Evolutionary conservation across 805 yeast genomes (phyloP), one percentile per base, ranked within the genome.

Genomic region (Candida khao-thaluensis): DNA sequence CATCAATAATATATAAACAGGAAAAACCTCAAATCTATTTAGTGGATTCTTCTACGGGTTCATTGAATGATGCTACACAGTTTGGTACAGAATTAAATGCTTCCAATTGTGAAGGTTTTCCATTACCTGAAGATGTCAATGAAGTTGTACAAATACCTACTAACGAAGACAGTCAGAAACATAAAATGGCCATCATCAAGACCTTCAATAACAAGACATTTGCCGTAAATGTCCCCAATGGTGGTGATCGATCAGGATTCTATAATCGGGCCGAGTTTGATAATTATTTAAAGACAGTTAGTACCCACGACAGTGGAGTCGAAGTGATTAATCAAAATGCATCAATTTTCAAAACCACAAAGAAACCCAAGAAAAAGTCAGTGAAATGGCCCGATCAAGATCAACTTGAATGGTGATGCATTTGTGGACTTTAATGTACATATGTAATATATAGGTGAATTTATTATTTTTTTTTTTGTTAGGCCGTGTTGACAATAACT

Each of bases 21-120:
- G 26, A 47, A 16, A 41, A 45, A 11, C 38, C 47, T 3, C 41
- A 54, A 22, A 77, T 77, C 33, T 68, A 72, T 48, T 59, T 80
- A 31, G 85, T 81, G 21, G 82, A 80, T 47, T 71, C 85, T 5
- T 74, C 79, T 52, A 77, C 81, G 26, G 85, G 85, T 0, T 64
- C 64, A 41, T 51, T 78, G 11, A 72, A 71, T 46, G 86, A 81
- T 50, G 85, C 86, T 7, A 81, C 86, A 2, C 74, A 71, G 47
- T 81, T 76, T 57, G 88, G 85, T 2, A 81, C 87, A 1, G 85
- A 81, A 53, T 65, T 81, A 41, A 81, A 81, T 53, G 71, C 85
- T 0, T 68, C 74, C 25, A 80, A 79, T 49, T 70, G 82, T 42
- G 76, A 72, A 44, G 85, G 82, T 7, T 74, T 81, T 34, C 80